Evolutionary conservation across 106 monocot species (phyloP), one percentile per base, ranked within the genome.

Genomic region (Ottelia alismoides): DNA sequence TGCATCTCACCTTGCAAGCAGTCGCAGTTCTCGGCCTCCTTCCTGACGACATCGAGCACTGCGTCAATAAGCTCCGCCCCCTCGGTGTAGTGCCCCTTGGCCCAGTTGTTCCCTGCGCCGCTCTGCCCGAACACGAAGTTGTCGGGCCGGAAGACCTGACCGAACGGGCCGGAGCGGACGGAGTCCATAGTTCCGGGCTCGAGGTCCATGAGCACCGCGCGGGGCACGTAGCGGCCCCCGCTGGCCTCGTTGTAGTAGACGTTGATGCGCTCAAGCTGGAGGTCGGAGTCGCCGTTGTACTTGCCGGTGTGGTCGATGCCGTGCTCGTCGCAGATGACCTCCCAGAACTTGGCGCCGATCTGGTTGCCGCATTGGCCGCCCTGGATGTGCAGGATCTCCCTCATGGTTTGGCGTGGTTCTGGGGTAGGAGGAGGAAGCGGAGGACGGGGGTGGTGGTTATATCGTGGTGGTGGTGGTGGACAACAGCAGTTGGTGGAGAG

Each of bases 331-430:
- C 83, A 83, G 48, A 83, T 78, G 35, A 83, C 83, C 63, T 83
- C 83, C 83, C 83, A 83, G 75, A 83, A 83, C 68, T 83, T 83
- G 48, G 83, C 83, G 5, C 83, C 83, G 71, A 83, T 83, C 78
- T 83, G 83, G 83, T 83, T 83, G n/a, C 83, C 83, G 60, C 83
- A 83, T 53, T 83, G 83, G 32, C 83, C 83, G 3, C 78, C 83
- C 56, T 83, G 83, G 57, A 83, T 57, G 68, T 83, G 83, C 1
- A 83, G 83, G 56, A 83, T 83, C 60, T 83, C 83, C 55, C 83
- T 83, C 55, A 45, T 45, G n/a, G n/a, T n/a, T n/a, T n/a, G n/a
- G n/a, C n/a, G n/a, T n/a, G n/a, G n/a, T n/a, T n/a, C n/a, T n/a
- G n/a, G n/a, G n/a, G n/a, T n/a, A n/a, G n/a, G n/a, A n/a, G n/a